Base-by-base conservation (phyloP, 345 rosid species). In the Punica granatum region DNA sequence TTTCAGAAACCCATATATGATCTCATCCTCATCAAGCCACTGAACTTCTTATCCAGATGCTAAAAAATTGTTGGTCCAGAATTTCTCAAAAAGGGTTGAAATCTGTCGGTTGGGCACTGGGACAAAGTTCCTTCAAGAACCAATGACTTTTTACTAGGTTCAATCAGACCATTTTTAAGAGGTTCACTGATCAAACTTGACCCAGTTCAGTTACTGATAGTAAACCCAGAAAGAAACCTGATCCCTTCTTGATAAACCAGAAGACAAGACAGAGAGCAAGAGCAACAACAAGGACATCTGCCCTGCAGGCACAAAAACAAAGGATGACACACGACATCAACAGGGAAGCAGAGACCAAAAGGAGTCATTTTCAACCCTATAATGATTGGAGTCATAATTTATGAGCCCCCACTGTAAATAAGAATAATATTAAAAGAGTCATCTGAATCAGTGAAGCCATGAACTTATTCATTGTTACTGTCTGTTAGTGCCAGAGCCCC, bases 381-480 rank as follows among this genome's bases (percentile, higher is more conserved):
- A 79, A 86, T 89, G 83, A 89, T 85, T 83, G 85, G 72, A 44
- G 80, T 72, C 77, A 82, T 79, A 73, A 75, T 83, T 75, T 64
- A 13, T 11, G 21, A 44, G 37, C 79, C 74, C 78, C 46, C 65
- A 78, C 70, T 67, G 12, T 67, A 2, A 44, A 18, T 46, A 6
- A 28, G 2, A 10, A 44, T 42, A 14, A 66, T 12, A 42, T 41
- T 8, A 66, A 66, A 46, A 19, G 25, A 46, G 14, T 33, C 41
- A 19, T 60, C 37, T 32, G 39, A 60, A 60, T 60, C 64, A 60
- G 59, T 4, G 19, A 28, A 28, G 32, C 26, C 35, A 42, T 46
- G 48, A 43, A 0, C 12, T 64, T 37, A 25, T 60, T 31, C 37
- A 60, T 60, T 2, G 1, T 0, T 18, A 7, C 18, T 31, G 21